These are phyloP conservation scores for Paecilomyces formosus DNA, from an alignment of 2,329 filamentous ascomycete species.

Conservation along the genomic window DNA sequence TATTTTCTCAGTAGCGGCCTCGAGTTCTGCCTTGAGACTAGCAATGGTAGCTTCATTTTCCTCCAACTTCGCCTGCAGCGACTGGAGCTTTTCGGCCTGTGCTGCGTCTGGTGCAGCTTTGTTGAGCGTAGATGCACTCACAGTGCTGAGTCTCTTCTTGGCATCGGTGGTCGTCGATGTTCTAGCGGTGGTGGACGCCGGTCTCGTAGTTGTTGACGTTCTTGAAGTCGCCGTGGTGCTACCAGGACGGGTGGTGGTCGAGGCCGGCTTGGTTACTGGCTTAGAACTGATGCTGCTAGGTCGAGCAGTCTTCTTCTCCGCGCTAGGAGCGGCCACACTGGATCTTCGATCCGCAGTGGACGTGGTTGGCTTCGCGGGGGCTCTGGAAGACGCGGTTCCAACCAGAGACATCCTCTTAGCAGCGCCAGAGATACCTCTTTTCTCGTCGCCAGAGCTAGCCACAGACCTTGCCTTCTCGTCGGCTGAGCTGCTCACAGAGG, in stretches of 20 bases:
- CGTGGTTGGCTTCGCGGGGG: slow-evolving; percentile 24
- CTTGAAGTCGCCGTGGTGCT: slow-evolving; percentile 15
- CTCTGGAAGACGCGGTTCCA: slow-evolving; percentile 26
- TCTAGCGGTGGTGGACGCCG: slow-evolving; percentile 12
- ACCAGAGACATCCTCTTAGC: slow-evolving; percentile 40
- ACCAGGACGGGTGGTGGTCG: slow-evolving; percentile 18
- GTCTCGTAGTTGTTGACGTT: slow-evolving; percentile 14
- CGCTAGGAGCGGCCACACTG: slow-evolving; percentile 27
- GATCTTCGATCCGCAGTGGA: slow-evolving; percentile 30
- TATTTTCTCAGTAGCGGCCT: slow-evolving; percentile 28
- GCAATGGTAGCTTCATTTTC: slow-evolving; percentile 29
- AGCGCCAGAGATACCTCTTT: slow-evolving; percentile 32
- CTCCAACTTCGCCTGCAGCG: slow-evolving; percentile 27
- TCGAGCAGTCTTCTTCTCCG: slow-evolving; percentile 23
- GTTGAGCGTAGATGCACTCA: slow-evolving; percentile 11
- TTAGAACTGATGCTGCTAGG: slow-evolving; percentile 13
- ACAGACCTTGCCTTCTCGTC: slow-evolving; percentile 35
- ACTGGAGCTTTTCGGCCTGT: slow-evolving; percentile 25
- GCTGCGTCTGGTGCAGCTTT: slow-evolving; percentile 17
- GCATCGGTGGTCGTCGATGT: slow-evolving; percentile 18
- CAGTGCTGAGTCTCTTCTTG: slow-evolving; percentile 31
- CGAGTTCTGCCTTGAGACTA: slow-evolving; percentile 25
- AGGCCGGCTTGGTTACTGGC: slow-evolving; percentile 15
- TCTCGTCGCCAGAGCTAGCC: slow-evolving; percentile 39
- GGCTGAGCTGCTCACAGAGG: slow-evolving; percentile 37